Percentiles rank a stretch among this genome's conserved stretches.
phyloP scores from a whole-genome alignment of 352 stramenopile genomes.

The Globisporangium emineosum region DNA sequence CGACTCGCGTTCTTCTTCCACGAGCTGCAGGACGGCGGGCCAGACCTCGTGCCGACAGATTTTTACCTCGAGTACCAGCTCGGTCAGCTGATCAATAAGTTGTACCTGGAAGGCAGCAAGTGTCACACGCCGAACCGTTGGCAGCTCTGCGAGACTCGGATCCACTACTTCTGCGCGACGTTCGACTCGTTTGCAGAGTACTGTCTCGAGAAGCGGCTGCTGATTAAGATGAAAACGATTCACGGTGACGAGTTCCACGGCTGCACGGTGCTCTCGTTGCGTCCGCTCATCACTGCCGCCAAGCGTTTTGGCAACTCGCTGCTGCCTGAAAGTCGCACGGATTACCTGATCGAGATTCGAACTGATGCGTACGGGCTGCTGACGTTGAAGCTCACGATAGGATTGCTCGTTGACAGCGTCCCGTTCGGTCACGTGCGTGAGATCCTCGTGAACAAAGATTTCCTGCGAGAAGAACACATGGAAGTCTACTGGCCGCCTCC shows the following conservation, averaged over 20 bases:
- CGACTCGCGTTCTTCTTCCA: slow-evolving; percentile 82
- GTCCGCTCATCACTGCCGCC: slow-evolving; percentile 43
- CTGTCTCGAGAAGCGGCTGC: slow-evolving; percentile 56
- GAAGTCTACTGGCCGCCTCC: slow-evolving; percentile 61
- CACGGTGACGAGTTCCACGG: slow-evolving; percentile 42
- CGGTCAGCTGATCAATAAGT: slow-evolving; percentile 46
- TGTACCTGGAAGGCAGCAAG: slow-evolving; percentile 79
- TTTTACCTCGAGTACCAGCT: slow-evolving; percentile 83
- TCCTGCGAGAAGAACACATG: slow-evolving; percentile 47
- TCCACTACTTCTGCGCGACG: slow-evolving; percentile 69
- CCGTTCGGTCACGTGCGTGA: slow-evolving; percentile 56
- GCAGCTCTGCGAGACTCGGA: slow-evolving; percentile 71
- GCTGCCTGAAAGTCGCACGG: slow-evolving; percentile 42
- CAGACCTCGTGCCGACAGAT: slow-evolving; percentile 45
- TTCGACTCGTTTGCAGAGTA: slow-evolving; percentile 69
- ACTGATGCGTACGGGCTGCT: slow-evolving; percentile 55
- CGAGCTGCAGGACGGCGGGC: slow-evolving; percentile 71
- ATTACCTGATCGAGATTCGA: slow-evolving; percentile 66
- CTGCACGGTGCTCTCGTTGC: slow-evolving; percentile 50
- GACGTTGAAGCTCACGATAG: slow-evolving; percentile 75
- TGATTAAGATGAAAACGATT: slow-evolving; percentile 63
- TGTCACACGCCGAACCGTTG: slow-evolving; percentile 75
- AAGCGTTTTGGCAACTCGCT: slow-evolving; percentile 62
- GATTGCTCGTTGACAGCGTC: slow-evolving; percentile 57
- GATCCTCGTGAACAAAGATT: slow-evolving; percentile 39